Evolutionary conservation across 192 early-diverging fungal species (phyloP).

Genomic region (Gonapodya prolifera): DNA sequence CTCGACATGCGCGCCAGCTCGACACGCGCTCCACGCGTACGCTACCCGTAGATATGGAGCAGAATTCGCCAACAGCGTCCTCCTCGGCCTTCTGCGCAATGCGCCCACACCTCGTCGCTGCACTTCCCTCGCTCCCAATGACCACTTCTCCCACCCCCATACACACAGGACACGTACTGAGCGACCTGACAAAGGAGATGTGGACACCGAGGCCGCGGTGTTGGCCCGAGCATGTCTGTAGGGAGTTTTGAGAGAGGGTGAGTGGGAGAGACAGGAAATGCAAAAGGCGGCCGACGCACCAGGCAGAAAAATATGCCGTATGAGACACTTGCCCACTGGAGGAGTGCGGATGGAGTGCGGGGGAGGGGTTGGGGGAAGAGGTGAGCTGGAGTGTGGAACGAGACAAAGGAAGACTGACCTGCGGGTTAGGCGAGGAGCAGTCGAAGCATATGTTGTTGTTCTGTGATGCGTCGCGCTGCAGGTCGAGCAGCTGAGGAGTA

Average conservation of each 20-base stretch:
- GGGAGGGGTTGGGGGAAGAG: neutral
- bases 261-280: neutral
- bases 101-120: no score
- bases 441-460: slow-evolving; percentile 58
- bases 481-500: slow-evolving; percentile 1
- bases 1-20: no score
- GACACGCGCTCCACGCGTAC: no score
- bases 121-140: no score
- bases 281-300: slow-evolving; percentile 54
- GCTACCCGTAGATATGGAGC: no score
- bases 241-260: neutral
- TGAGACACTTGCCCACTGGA: slow-evolving; percentile 84
- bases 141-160: no score
- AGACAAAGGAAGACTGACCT: slow-evolving; percentile 1
- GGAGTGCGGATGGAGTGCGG: slow-evolving; percentile 17
- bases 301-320: slow-evolving; percentile 94
- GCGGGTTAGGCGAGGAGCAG: slow-evolving; percentile 61
- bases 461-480: neutral
- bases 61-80: no score
- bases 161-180: neutral
- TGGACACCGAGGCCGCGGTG: slow-evolving; percentile 49
- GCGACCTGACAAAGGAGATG: slow-evolving; percentile 86
- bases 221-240: neutral
- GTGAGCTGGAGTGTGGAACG: neutral
- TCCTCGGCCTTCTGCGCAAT: no score